Base-by-base conservation (phyloP, 108 stramenopile species). In the Schizochytrium sp. region DNA sequence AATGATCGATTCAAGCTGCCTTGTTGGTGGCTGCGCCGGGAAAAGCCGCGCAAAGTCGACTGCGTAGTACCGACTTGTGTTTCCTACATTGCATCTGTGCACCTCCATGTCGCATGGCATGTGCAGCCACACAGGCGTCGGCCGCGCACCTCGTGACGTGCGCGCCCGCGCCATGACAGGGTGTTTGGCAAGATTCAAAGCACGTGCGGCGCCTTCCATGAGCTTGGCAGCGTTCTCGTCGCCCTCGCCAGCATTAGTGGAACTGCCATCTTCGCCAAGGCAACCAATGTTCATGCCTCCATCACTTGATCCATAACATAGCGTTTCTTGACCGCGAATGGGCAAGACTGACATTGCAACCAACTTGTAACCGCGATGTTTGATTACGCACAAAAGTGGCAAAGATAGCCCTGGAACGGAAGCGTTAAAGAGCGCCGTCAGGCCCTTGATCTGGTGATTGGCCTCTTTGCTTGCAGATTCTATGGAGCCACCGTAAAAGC, bases 51-150 rank as follows among this genome's bases (percentile, higher is more conserved):
- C 76, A 83, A 83, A 83, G 23, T 83, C 76, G 51, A 83, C 76
- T 6, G 51, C 76, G 23, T 83, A 83, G 51, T 53, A 23, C 10
- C 76, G 45, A 12, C 19, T 45, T 6, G 6, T 18, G 51, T 53
- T 45, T 1, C 51, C 48, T 18, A 53, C 25, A 6, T 34, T 8
- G 12, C 45, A 47, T 21, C 76, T 21, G 28, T 83, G 76, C 8
- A 83, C 51, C 76, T 83, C 76, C 76, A 83, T 83, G 76, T 83
- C 76, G 51, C 76, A 83, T 3, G 76, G 76, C 45, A 83, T 83
- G 51, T 53, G 12, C 48, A 83, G 45, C 76, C 76, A 83, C 6
- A 53, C 48, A 23, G 63, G 63, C 8, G 14, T 23, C 28, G 44
- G 18, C 0, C 10, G 19, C 18, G 51, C 19, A 23, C 76, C 76